phyloP scores from a whole-genome alignment of 371 early-diverging fungal genomes.

The Umbelopsis sp. region DNA sequence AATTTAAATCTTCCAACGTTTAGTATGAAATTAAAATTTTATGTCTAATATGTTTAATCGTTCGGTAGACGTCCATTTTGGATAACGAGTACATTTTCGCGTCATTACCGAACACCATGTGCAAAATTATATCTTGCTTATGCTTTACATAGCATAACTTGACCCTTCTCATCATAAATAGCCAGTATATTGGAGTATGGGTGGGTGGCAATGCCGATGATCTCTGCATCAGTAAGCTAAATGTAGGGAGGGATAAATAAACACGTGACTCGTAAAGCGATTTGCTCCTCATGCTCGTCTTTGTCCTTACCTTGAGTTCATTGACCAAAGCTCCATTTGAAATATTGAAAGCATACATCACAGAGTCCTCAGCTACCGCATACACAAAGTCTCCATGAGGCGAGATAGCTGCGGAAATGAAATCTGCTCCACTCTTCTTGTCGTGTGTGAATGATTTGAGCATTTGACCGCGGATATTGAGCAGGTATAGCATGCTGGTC shows the following conservation, averaged over 20 bases:
- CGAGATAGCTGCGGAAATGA: constrained; percentile 65
- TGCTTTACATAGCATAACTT: constrained; percentile 58
- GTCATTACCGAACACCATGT: background rate
- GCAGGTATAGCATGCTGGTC: constrained; percentile 63
- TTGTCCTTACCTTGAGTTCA: constrained; percentile 29
- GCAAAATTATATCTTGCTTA: constrained; percentile 1
- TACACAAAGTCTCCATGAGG: constrained; percentile 80
- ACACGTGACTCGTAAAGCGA: background rate
- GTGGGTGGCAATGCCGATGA: constrained; percentile 73
- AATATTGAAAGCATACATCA: constrained; percentile 60
- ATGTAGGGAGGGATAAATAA: too few species aligned
- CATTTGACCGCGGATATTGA: constrained; percentile 61
- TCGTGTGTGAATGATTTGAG: constrained; percentile 45
- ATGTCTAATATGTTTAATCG: too few species aligned
- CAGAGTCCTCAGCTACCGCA: constrained; percentile 66
- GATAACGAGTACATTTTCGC: too few species aligned
- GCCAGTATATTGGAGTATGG: constrained; percentile 78
- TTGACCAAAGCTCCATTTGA: constrained; percentile 51
- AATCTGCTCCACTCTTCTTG: constrained; percentile 56
- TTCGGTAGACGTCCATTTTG: too few species aligned
- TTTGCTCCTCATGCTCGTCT: background rate
- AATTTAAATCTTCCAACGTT: too few species aligned
- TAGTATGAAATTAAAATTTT: too few species aligned
- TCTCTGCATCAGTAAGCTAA: constrained; percentile 61
- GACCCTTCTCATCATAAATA: constrained; percentile 68